phyloP scores from a whole-genome alignment of 768 basidiomycete genomes.

The Cystobasidium onofrii region DNA sequence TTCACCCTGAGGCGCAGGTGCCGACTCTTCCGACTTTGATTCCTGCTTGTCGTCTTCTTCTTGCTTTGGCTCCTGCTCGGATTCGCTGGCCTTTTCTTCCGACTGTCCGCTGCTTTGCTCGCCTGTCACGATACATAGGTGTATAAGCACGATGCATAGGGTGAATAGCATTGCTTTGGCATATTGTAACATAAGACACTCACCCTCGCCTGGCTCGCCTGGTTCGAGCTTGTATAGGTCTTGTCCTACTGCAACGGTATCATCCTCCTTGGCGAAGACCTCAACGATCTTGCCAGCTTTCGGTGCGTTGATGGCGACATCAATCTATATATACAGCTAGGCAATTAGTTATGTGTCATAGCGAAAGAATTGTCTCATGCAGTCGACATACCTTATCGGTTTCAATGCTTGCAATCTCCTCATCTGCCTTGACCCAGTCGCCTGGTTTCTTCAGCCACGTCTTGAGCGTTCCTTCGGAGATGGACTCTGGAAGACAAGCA shows the following conservation, averaged over 20 bases:
- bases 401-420: slow-evolving; percentile 96
- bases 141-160: no score
- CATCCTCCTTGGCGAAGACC: slow-evolving; percentile 81
- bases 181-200: background rate
- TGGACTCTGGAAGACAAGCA: slow-evolving; percentile 51
- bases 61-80: slow-evolving; percentile 5
- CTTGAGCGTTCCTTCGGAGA: slow-evolving; percentile 93
- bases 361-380: background rate
- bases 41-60: background rate
- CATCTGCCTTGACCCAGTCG: slow-evolving; percentile 79
- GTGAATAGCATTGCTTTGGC: no score
- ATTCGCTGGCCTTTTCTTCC: slow-evolving; percentile 2
- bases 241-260: slow-evolving; percentile 88
- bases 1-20: slow-evolving; percentile 17
- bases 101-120: background rate
- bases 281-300: slow-evolving; percentile 77
- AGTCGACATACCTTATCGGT: slow-evolving; percentile 78
- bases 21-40: background rate
- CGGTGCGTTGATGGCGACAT: slow-evolving; percentile 92
- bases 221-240: slow-evolving; percentile 79
- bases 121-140: no score
- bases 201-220: slow-evolving; percentile 8
- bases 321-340: no score
- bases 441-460: slow-evolving; percentile 89
- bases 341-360: no score